phyloP scores from a whole-genome alignment of 2,329 filamentous ascomycete genomes.

The Aureobasidium sp. region DNA sequence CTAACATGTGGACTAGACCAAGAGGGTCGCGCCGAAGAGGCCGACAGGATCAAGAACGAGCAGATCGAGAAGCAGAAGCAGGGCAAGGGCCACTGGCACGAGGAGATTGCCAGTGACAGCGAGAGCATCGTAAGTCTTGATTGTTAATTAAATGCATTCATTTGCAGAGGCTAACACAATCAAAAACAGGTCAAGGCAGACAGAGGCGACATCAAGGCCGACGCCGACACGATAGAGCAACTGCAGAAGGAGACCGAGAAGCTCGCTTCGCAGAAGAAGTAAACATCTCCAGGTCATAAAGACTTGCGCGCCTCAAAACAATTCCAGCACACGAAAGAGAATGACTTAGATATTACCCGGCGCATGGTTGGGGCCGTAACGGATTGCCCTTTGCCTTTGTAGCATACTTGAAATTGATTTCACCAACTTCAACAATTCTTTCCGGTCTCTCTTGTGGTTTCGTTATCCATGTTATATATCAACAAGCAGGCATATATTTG shows the following conservation, averaged over 20 bases:
- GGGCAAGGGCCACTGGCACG: constrained; percentile 67
- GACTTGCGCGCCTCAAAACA: not conserved
- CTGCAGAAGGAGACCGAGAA: constrained; percentile 27
- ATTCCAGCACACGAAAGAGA: constrained; percentile 1
- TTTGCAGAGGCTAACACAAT: not conserved
- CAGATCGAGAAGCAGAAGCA: constrained; percentile 39
- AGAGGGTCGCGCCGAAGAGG: constrained; percentile 35
- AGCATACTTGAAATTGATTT: constrained; percentile 5
- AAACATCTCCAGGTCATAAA: not conserved
- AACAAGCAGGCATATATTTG: not conserved
- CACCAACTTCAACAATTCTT: not conserved
- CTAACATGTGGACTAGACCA: constrained; percentile 24
- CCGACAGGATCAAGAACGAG: constrained; percentile 55
- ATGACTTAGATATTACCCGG: not conserved
- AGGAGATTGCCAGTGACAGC: constrained; percentile 66
- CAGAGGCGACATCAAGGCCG: constrained; percentile 22
- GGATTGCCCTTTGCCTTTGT: constrained; percentile 6
- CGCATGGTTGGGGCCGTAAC: not conserved
- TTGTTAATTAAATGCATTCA: not conserved
- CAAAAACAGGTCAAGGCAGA: constrained; percentile 27
- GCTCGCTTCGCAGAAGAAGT: constrained; percentile 15
- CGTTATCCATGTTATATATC: not conserved
- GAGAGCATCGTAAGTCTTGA: constrained; percentile 59
- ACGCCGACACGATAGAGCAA: constrained; percentile 23
- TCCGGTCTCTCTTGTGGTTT: not conserved